Conservation (phyloP, 164 flowering plant genomes). For the grape (Vitis vinifera) region DNA sequence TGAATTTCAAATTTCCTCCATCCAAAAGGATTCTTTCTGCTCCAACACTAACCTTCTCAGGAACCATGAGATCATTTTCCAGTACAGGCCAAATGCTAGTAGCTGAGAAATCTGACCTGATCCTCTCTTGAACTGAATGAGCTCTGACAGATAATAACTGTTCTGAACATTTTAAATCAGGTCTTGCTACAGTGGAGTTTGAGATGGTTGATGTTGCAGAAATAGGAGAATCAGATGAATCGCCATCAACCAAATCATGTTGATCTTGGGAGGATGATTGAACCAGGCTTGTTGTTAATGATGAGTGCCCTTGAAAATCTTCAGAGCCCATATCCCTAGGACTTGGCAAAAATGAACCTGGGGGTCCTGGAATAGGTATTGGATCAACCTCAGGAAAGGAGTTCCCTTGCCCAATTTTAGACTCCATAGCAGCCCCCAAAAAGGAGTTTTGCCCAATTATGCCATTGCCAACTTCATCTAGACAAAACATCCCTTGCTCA, state of each 20-base stretch:
- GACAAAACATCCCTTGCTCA: slow-evolving; percentile 26
- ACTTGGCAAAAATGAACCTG: slow-evolving; percentile 73
- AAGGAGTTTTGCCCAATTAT: slow-evolving; percentile 14
- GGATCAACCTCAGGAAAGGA: slow-evolving; percentile 50
- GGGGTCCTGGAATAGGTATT: slow-evolving; percentile 74
- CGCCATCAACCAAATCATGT: slow-evolving; percentile 40
- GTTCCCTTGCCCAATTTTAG: slow-evolving; percentile 30
- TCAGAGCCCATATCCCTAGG: slow-evolving; percentile 59
- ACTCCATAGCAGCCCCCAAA: slow-evolving; percentile 20
- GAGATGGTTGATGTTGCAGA: slow-evolving; percentile 63
- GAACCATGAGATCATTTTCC: slow-evolving; percentile 16
- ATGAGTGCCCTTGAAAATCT: slow-evolving; percentile 61
- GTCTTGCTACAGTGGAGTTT: slow-evolving; percentile 29
- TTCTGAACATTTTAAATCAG: slow-evolving; percentile 25
- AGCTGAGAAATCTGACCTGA: slow-evolving; percentile 21
- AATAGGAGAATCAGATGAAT: slow-evolving; percentile 54
- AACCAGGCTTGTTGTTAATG: slow-evolving; percentile 45
- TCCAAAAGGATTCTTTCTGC: slow-evolving; percentile 24
- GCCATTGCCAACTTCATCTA: slow-evolving; percentile 28
- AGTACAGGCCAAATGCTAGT: slow-evolving; percentile 12
- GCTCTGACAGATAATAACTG: slow-evolving; percentile 17
- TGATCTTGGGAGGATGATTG: slow-evolving; percentile 46
- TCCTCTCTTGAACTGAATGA: slow-evolving; percentile 21
- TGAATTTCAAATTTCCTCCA: slow-evolving; percentile 18
- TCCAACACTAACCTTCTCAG: slow-evolving; percentile 13